Base-by-base conservation (phyloP, 2,329 filamentous ascomycete species). In the Anthostomella pinea region DNA sequence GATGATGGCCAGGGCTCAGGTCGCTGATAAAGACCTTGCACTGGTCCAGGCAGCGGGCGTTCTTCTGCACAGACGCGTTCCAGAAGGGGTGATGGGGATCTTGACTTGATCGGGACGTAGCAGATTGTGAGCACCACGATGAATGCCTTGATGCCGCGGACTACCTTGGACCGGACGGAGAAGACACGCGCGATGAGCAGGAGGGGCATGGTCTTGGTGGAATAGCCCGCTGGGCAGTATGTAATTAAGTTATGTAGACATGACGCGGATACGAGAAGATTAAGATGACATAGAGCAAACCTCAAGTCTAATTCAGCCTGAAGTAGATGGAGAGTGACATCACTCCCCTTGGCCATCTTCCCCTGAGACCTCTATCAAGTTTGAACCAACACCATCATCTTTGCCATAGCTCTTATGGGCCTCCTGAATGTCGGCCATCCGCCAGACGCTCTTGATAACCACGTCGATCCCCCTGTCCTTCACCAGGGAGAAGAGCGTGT, bases 361-460 rank as follows among this genome's bases (percentile, higher is more conserved):
- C n/a, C n/a, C n/a, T n/a, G n/a, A n/a, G n/a, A 59, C 39, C 33
- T 60, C 54, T 14, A 68, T 56, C 24, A 67, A 35, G 14, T 59
- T 44, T 5, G 58, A 64, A 1, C 65, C 66, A 29, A 67, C 54
- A 2, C 64, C 65, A 5, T 38, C 37, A 3, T 56, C 48, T 27
- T 49, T 58, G 1, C 57, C 56, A 64, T 64, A 68, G 33, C 49
- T 49, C 25, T 53, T 50, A 38, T 69, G 66, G 11, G 66, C 58
- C 30, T 58, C 56, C 38, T 55, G 48, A 11, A 68, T 57, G 10
- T 67, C 56, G 22, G 69, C 64, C 45, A 69, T 46, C 9, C 62
- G 56, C 66, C 65, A 69, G 2, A 63, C 46, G 21, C 54, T 56
- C 54, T 64, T 67, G 13, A 69, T 64, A 1, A 59, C 57, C 2